A percentile compares a stretch with the other conserved stretches of the same genome.
Evolutionary conservation across 2,329 filamentous ascomycete species (phyloP).

Genomic region (Cytospora schulzeri): DNA sequence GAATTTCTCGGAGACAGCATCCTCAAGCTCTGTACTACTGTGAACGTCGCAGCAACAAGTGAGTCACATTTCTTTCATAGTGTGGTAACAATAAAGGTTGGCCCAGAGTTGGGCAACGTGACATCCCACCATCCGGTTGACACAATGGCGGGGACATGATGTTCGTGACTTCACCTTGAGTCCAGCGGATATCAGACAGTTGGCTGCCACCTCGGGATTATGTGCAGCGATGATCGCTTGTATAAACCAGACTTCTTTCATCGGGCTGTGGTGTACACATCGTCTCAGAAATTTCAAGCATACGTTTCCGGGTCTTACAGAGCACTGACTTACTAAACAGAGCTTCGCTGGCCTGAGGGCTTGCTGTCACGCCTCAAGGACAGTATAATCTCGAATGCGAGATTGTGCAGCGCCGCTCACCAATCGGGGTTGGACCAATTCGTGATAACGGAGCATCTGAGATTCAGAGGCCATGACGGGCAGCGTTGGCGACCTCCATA

Average conservation of each 20-base stretch:
- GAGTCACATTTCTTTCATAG: constrained; percentile 33
- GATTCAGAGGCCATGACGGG: constrained; percentile 41
- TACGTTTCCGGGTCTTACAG: no score
- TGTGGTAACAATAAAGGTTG: neutral
- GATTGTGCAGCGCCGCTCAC: constrained; percentile 67
- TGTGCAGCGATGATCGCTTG: neutral
- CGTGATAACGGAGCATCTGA: constrained; percentile 70
- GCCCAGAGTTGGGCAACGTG: neutral
- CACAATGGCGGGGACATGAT: neutral
- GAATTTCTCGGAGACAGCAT: constrained; percentile 88
- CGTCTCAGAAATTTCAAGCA: neutral
- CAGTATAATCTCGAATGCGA: constrained; percentile 71
- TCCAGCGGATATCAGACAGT: neutral
- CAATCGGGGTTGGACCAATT: constrained; percentile 69
- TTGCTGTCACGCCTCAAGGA: constrained; percentile 71
- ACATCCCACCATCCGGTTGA: neutral
- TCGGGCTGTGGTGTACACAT: neutral
- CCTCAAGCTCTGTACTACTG: constrained; percentile 71
- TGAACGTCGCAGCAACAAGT: constrained; percentile 63
- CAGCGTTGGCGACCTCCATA: constrained; percentile 73
- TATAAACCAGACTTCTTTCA: neutral
- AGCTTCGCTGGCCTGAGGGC: constrained; percentile 74
- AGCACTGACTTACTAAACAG: constrained; percentile 36
- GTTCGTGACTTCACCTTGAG: neutral
- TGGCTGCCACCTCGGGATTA: neutral